Evolutionary conservation across 2,329 filamentous ascomycete species (phyloP).

Genomic region (Trichoderma lentiforme): DNA sequence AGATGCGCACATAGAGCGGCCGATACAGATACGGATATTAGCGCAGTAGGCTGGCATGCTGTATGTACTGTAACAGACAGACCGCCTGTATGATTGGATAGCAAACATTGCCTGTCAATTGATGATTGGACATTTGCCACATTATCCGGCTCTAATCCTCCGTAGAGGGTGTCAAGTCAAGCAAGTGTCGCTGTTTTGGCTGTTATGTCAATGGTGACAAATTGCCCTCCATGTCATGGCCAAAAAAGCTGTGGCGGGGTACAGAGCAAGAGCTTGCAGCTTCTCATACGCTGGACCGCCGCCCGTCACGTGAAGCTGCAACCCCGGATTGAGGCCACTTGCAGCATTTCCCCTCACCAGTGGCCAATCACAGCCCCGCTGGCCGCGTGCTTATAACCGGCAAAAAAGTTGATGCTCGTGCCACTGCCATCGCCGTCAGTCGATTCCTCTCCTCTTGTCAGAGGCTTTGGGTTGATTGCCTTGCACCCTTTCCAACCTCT

Average conservation of each 20-base stretch:
- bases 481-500: neutral
- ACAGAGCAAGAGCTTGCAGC: neutral
- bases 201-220: neutral
- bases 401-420: constrained; percentile 23
- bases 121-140: constrained; percentile 4
- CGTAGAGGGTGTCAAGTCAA: neutral
- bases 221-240: neutral
- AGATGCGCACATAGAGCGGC: neutral
- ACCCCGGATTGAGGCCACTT: constrained; percentile 18
- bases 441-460: constrained; percentile 21
- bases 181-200: neutral
- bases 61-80: neutral
- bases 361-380: constrained; percentile 32
- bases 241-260: neutral
- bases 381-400: constrained; percentile 3
- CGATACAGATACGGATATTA: neutral
- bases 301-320: constrained; percentile 12
- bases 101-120: neutral
- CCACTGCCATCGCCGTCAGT: constrained; percentile 22
- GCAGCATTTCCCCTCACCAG: constrained; percentile 29
- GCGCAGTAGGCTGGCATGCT: no score
- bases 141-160: neutral
- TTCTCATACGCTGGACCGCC: neutral
- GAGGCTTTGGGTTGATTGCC: constrained; percentile 19
- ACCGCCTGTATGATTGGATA: neutral